Conservation (phyloP, 2,329 filamentous ascomycete species). For the Fusarium graminum region DNA sequence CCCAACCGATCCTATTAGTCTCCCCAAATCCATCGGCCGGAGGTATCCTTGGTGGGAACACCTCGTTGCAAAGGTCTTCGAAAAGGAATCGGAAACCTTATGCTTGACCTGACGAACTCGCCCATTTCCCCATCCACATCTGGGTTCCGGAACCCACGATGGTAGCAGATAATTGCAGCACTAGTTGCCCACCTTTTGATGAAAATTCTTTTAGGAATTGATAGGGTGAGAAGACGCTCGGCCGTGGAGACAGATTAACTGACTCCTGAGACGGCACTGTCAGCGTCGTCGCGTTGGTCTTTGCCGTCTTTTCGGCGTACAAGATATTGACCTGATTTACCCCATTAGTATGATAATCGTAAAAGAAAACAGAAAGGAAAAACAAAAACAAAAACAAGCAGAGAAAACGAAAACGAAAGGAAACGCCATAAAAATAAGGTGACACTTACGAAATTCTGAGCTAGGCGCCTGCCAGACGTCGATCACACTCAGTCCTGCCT, state of each 20-base stretch:
- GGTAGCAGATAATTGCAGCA: constrained; percentile 44
- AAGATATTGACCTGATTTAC: constrained; percentile 54
- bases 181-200: constrained; percentile 48
- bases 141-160: constrained; percentile 22
- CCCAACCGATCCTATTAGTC: constrained; percentile 18
- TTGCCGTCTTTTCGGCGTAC: constrained; percentile 51
- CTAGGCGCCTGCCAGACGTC: constrained; percentile 54
- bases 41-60: constrained; percentile 58
- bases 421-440: constrained; percentile 1
- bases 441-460: constrained; percentile 56
- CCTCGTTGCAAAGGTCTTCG: constrained; percentile 53
- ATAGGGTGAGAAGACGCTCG: constrained; percentile 27
- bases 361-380: constrained; percentile 9
- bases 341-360: constrained; percentile 40
- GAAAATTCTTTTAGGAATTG: constrained; percentile 34
- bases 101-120: constrained; percentile 55
- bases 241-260: constrained; percentile 29
- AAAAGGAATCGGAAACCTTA: constrained; percentile 53
- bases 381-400: neutral
- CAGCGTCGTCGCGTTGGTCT: constrained; percentile 53
- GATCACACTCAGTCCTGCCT: constrained; percentile 55
- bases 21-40: constrained; percentile 46
- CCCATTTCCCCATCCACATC: constrained; percentile 28
- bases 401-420: constrained; percentile 1
- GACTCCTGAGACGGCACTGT: constrained; percentile 56